Evolutionary conservation across 768 basidiomycete species (phyloP).

Genomic region (Leccinum ochraceum): DNA sequence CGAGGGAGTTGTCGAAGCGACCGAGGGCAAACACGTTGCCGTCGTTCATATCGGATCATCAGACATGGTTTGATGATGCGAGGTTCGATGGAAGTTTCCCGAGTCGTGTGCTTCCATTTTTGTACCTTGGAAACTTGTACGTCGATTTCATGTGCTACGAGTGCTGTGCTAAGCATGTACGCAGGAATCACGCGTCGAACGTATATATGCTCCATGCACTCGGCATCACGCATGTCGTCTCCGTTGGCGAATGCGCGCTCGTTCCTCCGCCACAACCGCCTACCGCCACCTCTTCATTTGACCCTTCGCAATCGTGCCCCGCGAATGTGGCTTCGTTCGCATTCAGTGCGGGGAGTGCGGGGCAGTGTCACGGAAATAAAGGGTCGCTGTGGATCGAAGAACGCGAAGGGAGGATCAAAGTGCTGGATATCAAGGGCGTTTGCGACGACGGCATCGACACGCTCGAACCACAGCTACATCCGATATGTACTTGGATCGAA

Average conservation of each 20-base stretch:
- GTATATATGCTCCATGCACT: slow-evolving; percentile 95
- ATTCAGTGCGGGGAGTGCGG: slow-evolving; percentile 41
- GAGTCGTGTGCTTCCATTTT: slow-evolving; percentile 85
- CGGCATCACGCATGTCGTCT: slow-evolving; percentile 96
- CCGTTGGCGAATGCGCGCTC: slow-evolving; percentile 93
- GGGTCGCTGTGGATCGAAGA: slow-evolving; percentile 89
- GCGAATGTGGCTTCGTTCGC: slow-evolving; percentile 21
- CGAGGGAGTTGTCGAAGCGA: slow-evolving; percentile 35
- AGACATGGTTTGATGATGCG: slow-evolving; percentile 93
- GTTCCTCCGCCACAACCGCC: slow-evolving; percentile 65
- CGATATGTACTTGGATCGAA: slow-evolving; percentile 94
- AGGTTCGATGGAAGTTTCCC: slow-evolving; percentile 97
- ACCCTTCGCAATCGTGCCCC: background rate
- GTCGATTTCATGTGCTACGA: slow-evolving; percentile 35
- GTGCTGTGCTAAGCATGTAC: slow-evolving; percentile 1
- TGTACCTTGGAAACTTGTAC: slow-evolving; percentile 94
- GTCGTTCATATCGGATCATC: slow-evolving; percentile 67
- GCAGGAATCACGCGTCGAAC: slow-evolving; percentile 91
- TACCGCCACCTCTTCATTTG: background rate
- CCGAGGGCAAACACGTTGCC: slow-evolving; percentile 75
- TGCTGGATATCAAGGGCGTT: slow-evolving; percentile 88
- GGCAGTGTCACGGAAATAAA: slow-evolving; percentile 51
- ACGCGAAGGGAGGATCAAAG: slow-evolving; percentile 85
- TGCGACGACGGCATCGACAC: slow-evolving; percentile 98
- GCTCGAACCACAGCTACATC: slow-evolving; percentile 82